A percentile compares a stretch with the other conserved stretches of the same genome.
Conservation (phyloP, 768 basidiomycete genomes). For the button mushroom (Agaricus bisporus) region DNA sequence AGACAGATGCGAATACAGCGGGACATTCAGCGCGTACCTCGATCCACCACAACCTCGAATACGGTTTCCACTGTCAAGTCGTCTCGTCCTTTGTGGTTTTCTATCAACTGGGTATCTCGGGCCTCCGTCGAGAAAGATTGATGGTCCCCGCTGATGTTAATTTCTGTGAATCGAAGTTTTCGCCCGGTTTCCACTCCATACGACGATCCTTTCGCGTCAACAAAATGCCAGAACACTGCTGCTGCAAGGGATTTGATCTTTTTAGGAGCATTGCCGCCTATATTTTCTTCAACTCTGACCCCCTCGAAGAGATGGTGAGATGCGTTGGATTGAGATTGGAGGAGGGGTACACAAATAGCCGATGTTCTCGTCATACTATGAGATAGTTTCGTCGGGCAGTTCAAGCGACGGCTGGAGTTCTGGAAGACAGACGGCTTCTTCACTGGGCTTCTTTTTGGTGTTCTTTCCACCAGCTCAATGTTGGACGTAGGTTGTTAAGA, state of each 20-base stretch:
- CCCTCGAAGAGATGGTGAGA: not conserved
- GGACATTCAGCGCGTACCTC: conserved; percentile 20
- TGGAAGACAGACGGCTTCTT: not conserved
- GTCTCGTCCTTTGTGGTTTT: conserved; percentile 4
- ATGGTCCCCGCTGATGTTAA: conserved; percentile 25
- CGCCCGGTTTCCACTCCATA: conserved; percentile 33
- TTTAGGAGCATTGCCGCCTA: conserved; percentile 35
- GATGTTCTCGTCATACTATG: not conserved
- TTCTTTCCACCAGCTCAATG: too few relatives aligned
- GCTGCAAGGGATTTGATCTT: conserved; percentile 29
- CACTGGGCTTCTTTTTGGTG: not conserved
- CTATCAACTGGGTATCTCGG: not conserved
- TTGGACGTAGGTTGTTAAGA: too few relatives aligned
- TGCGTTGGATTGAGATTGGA: not conserved
- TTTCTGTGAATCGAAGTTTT: conserved; percentile 28
- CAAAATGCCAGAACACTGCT: conserved; percentile 30
- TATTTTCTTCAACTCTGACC: conserved; percentile 18
- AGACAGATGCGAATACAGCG: not conserved
- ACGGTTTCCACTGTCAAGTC: conserved; percentile 24
- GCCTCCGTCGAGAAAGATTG: not conserved
- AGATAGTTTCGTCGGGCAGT: not conserved
- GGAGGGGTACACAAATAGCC: not conserved
- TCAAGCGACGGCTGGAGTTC: too few relatives aligned
- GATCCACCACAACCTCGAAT: conserved; percentile 32
- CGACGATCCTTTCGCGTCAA: conserved; percentile 26